Base-by-base conservation (phyloP, 2,329 filamentous ascomycete genomes). In the Nemania serpens region DNA sequence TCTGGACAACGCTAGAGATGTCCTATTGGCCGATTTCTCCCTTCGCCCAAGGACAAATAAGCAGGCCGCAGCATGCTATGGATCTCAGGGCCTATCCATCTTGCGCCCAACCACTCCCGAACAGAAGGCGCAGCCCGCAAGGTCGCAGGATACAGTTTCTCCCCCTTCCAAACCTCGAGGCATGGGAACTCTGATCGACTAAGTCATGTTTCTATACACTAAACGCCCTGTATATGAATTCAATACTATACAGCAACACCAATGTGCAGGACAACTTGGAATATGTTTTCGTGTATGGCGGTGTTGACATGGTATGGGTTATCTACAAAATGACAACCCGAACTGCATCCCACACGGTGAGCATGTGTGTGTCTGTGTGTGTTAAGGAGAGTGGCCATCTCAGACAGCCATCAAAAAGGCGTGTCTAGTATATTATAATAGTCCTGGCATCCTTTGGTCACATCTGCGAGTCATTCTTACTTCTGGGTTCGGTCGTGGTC, bases 101-200 rank as follows among this genome's bases (percentile, higher is more conserved):
- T 34, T 57, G 20, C 61, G 61, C 29, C 72, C 72, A 9, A 66
- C 57, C 7, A 74, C 71, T 29, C 72, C 72, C 7, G 65, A 66
- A 3, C 63, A 66, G 34, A 62, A 67, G 29, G 18, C 59, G 10
- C 58, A 58, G 5, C 59, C 57, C 17, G 59, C 59, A 5, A 56
- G 51, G 5, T 54, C 64, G 17, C 66, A 62, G 15, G 66, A 67
- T 2, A 70, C 69, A 9, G 70, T 72, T 42, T 71, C 70, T 2
- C 70, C 70, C 13, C 67, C 70, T 17, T 72, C 70, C 3, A 72
- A 71, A 25, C 70, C 70, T 17, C 68, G 70, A 36, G 70, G 70
- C 9, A 69, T 70, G 49, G 69, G 67, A 7, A 65, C 62, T 15
- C 51, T 72, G 34, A 72, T 72, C 43, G 70, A 72, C 48, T 72